These are phyloP conservation scores for Pezicula radicicola DNA, from an alignment of 2,329 filamentous ascomycete genomes.

Conservation along the genomic window DNA sequence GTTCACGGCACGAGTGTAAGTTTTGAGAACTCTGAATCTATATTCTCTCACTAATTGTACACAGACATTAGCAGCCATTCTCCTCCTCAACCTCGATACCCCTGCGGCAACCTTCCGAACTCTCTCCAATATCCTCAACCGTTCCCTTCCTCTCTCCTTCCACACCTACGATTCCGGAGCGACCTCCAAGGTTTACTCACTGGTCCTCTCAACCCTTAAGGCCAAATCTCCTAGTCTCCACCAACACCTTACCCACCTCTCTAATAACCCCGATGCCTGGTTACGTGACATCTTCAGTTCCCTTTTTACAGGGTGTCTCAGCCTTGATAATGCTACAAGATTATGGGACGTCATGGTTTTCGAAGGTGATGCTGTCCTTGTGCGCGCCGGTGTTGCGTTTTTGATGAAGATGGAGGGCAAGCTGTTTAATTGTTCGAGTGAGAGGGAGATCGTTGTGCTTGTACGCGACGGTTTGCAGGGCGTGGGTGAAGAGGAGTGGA, in stretches of 20 bases:
- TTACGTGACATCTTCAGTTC: constrained; percentile 59
- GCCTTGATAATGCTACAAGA: constrained; percentile 67
- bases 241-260: constrained; percentile 53
- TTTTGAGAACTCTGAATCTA: constrained; percentile 17
- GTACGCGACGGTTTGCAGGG: not conserved
- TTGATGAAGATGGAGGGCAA: constrained; percentile 49
- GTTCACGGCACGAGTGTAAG: constrained; percentile 71
- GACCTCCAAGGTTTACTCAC: constrained; percentile 65
- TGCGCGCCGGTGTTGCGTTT: constrained; percentile 69
- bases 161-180: constrained; percentile 68
- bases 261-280: constrained; percentile 48
- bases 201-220: constrained; percentile 64
- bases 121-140: constrained; percentile 75
- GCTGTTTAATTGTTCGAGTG: constrained; percentile 35
- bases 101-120: constrained; percentile 65
- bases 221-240: constrained; percentile 64
- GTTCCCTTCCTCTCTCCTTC: constrained; percentile 71
- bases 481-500: constrained; percentile 4
- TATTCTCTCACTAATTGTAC: constrained; percentile 11
- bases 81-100: constrained; percentile 67
- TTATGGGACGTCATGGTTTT: constrained; percentile 83
- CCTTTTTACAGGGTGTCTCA: constrained; percentile 61
- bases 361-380: constrained; percentile 71
- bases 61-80: constrained; percentile 68
- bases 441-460: not conserved